These are phyloP conservation scores for Lentinula lateritia DNA, from an alignment of 768 basidiomycete genomes.

Conservation along the genomic window DNA sequence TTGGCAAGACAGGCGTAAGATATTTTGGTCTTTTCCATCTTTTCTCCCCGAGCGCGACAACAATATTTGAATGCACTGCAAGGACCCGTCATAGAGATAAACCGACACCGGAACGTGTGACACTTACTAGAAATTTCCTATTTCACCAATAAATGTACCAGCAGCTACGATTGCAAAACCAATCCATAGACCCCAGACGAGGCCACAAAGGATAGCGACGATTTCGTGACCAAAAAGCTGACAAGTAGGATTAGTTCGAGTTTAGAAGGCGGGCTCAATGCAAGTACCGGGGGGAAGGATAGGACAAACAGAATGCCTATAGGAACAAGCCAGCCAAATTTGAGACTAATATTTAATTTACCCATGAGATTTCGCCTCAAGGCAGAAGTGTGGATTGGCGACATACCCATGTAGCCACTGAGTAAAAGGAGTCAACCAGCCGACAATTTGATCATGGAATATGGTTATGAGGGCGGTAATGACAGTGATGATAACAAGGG, in stretches of 20 bases:
- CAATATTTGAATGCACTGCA: constrained; percentile 78
- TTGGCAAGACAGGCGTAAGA: constrained; percentile 57
- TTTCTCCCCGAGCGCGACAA: constrained; percentile 70
- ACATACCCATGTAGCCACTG: constrained; percentile 56
- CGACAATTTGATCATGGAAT: constrained; percentile 68
- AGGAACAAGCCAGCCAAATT: constrained; percentile 69
- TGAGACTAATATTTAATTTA: constrained; percentile 29
- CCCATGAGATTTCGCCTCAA: background rate
- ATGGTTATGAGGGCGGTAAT: constrained; percentile 50
- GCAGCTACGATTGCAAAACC: constrained; percentile 86
- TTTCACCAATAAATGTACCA: constrained; percentile 80
- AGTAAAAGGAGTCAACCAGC: constrained; percentile 61
- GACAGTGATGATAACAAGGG: constrained; percentile 38
- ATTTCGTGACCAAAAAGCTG: constrained; percentile 92
- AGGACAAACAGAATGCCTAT: constrained; percentile 79
- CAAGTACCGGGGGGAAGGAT: constrained; percentile 74
- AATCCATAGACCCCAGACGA: constrained; percentile 85
- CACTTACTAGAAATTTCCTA: constrained; percentile 82
- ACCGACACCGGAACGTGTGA: background rate
- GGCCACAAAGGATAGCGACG: constrained; percentile 78
- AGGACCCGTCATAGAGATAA: background rate
- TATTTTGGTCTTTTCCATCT: constrained; percentile 55
- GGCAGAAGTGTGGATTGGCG: background rate
- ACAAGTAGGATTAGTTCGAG: background rate
- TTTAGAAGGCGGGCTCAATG: background rate